Conservation (phyloP, 164 flowering plant genomes). For the Vitis rotundifolia region DNA sequence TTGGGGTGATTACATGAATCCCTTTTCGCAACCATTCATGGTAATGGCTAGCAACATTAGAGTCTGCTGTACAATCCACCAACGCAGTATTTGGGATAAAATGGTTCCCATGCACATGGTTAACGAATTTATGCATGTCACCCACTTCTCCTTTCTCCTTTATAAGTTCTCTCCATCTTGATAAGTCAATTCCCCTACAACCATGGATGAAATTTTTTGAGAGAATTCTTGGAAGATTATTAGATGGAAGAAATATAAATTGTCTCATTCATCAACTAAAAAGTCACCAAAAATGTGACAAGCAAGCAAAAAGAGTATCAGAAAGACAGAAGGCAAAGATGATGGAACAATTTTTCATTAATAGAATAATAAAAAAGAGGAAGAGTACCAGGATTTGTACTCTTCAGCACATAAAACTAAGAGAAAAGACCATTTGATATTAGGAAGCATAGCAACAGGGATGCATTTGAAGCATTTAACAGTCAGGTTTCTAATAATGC, state of each 20-base stretch:
- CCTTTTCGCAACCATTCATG: slow-evolving; percentile 85
- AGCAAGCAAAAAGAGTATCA: too few relatives aligned
- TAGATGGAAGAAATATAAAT: neutral
- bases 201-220: neutral
- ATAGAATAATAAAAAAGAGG: too few relatives aligned
- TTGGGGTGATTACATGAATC: slow-evolving; percentile 92
- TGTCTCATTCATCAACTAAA: neutral
- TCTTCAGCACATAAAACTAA: neutral
- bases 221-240: neutral
- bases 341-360: too few relatives aligned
- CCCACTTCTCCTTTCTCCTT: slow-evolving; percentile 74
- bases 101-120: slow-evolving; percentile 85
- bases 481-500: too few relatives aligned
- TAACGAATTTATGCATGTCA: slow-evolving; percentile 74
- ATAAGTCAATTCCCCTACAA: slow-evolving; percentile 81
- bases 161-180: slow-evolving; percentile 71
- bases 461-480: too few relatives aligned
- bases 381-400: neutral
- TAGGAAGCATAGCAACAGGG: too few relatives aligned
- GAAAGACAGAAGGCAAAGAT: too few relatives aligned
- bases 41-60: slow-evolving; percentile 72
- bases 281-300: too few relatives aligned
- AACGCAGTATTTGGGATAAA: slow-evolving; percentile 85
- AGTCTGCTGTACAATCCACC: slow-evolving; percentile 93
- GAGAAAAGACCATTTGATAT: neutral